Evolutionary conservation across 78 protist species (phyloP), one percentile per base, ranked within the genome.

Genomic region (Polysphondylium violaceum): DNA sequence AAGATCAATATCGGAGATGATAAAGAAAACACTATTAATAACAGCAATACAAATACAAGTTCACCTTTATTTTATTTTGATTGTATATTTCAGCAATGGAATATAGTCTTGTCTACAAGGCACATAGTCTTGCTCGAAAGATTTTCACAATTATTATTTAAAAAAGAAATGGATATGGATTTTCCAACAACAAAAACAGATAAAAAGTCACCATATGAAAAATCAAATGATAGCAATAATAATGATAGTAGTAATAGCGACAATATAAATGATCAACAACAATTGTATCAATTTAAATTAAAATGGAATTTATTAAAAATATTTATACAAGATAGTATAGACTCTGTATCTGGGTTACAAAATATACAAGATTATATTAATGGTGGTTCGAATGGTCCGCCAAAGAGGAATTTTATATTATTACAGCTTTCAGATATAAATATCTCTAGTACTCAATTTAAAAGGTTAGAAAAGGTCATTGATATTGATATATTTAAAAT

Each of bases 221-320:
- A 33, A 11, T 25, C 38, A 14, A 36, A 7, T 4, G 40, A 2
- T 65, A 65, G 50, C 19, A 65, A 36, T 65, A 65, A 50, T 65
- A 65, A 40, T 65, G 19, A 4, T 65, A 38, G 50, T 36, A 65
- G 3, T 7, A 40, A 19, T 65, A 16, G 19, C 6, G 31, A 40
- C 2, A 65, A 65, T 38, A 3, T n/a, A 58, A 33, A 40, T 40
- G 25, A 38, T 2, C 78, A 33, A 2, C 38, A 53, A 4, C 81
- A 2, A 21, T 65, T 65, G 40, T 65, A 21, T 65, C 33, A n/a
- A 29, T 65, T 65, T n/a, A 65, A 38, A 27, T 64, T 64, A 36
- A 64, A 64, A 65, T 65, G 73, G 73, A 44, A 65, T 38, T 65
- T 51, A 65, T 36, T 65, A 14, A 65, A 65, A 65, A 38, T 65